Evolutionary conservation across 306 rosid genomes (phyloP).

Genomic region (Ceratonia siliqua): DNA sequence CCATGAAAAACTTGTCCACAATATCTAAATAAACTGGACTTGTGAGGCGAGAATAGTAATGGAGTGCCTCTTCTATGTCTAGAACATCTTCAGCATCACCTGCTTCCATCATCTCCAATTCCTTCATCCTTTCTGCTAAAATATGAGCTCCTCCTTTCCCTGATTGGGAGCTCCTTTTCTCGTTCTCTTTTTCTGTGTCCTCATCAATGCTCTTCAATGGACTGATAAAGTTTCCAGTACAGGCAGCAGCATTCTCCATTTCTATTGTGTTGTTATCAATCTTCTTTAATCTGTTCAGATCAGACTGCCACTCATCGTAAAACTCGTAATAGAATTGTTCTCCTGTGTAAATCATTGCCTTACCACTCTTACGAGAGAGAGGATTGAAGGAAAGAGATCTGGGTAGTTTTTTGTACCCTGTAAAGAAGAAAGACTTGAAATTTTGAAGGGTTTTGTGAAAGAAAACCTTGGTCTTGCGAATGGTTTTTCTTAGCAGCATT

Average conservation of each 20-base stretch:
- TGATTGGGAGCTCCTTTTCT: constrained; percentile 29
- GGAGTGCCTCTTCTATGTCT: constrained; percentile 92
- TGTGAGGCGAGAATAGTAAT: constrained; percentile 88
- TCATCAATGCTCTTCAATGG: constrained; percentile 43
- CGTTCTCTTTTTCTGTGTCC: constrained; percentile 42
- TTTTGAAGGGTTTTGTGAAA: constrained; percentile 50
- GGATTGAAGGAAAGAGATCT: constrained; percentile 60
- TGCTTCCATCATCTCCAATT: constrained; percentile 69
- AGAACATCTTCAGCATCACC: constrained; percentile 76
- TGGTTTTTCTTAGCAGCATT: constrained; percentile 70
- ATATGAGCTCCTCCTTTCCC: constrained; percentile 40
- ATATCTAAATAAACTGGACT: constrained; percentile 80
- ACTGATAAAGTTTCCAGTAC: constrained; percentile 37
- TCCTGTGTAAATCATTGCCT: constrained; percentile 42
- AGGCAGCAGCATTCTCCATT: constrained; percentile 44
- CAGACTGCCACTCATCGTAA: constrained; percentile 72
- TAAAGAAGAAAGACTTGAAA: constrained; percentile 56
- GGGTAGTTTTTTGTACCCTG: constrained; percentile 66
- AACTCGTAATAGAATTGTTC: constrained; percentile 63
- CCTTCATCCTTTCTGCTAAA: constrained; percentile 75
- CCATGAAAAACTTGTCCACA: constrained; percentile 81
- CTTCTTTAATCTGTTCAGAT: constrained; percentile 44
- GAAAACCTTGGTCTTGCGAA: constrained; percentile 52
- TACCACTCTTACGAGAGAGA: constrained; percentile 49
- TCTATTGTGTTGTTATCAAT: constrained; percentile 12